Percentiles rank a stretch among this genome's conserved stretches.
Conservation (phyloP, 805 yeast genomes). For the Lipomyces spencermartinsiae region DNA sequence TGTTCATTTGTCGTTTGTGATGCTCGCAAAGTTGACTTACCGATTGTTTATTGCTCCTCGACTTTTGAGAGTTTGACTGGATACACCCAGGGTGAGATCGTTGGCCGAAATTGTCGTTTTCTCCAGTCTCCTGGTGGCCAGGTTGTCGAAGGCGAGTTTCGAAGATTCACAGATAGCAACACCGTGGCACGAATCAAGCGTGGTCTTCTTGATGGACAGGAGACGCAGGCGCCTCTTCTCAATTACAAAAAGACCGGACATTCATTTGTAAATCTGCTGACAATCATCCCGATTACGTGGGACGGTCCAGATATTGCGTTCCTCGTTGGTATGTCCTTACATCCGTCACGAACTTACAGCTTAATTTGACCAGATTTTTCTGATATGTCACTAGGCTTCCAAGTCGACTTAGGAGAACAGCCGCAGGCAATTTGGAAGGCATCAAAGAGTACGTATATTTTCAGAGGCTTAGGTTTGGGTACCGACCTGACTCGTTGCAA, state of each 20-base stretch:
- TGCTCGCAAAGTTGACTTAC: conserved; percentile 24
- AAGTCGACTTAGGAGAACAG: conserved; percentile 22
- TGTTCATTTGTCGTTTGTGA: conserved; percentile 29
- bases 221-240: conserved; percentile 21
- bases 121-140: conserved; percentile 27
- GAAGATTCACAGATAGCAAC: conserved; percentile 23
- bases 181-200: conserved; percentile 18
- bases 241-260: conserved; percentile 25
- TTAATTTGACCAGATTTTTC: not conserved
- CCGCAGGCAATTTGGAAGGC: conserved; percentile 22
- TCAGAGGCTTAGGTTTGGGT: too few relatives aligned
- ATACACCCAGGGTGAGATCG: conserved; percentile 20
- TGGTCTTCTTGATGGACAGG: conserved; percentile 20
- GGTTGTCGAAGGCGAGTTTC: conserved; percentile 14
- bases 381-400: conserved; percentile 17
- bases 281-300: conserved; percentile 27
- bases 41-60: conserved; percentile 24
- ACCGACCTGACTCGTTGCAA: not conserved
- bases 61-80: conserved; percentile 25
- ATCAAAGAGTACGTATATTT: conserved; percentile 7
- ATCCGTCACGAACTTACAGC: not conserved
- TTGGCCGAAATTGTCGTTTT: conserved; percentile 31
- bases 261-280: conserved; percentile 29
- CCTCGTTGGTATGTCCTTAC: conserved; percentile 10
- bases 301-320: conserved; percentile 20